A percentile compares a stretch with the other conserved stretches of the same genome.
Evolutionary conservation across 805 yeast genomes (phyloP).

Genomic region (Candida sphagnicola): DNA sequence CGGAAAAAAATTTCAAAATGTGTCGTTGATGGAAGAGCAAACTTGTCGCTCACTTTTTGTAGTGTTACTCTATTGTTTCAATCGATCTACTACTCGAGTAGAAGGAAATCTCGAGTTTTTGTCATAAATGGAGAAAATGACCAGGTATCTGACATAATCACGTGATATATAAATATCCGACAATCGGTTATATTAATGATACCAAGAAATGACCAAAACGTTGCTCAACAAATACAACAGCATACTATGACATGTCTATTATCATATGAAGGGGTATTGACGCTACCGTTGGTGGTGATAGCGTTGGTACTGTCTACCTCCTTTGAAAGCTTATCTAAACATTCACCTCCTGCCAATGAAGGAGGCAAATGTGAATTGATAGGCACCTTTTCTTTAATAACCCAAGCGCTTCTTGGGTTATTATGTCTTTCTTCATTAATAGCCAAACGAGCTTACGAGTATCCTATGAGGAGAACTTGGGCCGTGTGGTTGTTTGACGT

Average conservation of each 20-base stretch:
- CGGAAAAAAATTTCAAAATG: no score
- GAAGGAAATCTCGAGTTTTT: no score
- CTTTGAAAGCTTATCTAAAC: conserved; percentile 2
- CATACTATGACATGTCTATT: conserved; percentile 2
- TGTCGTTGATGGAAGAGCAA: no score
- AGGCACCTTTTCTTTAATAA: conserved; percentile 81
- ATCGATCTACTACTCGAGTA: no score
- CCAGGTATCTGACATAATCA: no score
- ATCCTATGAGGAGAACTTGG: conserved; percentile 80
- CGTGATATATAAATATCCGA: no score
- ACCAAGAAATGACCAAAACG: no score
- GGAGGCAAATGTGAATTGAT: conserved; percentile 44
- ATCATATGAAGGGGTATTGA: conserved; percentile 1
- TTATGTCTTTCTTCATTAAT: conserved; percentile 72
- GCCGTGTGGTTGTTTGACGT: conserved; percentile 88
- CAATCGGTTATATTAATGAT: no score
- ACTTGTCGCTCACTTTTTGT: no score
- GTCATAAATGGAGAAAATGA: no score
- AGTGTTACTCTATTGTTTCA: no score
- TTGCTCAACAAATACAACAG: no score
- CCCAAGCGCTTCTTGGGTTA: conserved; percentile 75
- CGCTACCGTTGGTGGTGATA: conserved; percentile 4
- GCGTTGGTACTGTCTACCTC: conserved; percentile 2
- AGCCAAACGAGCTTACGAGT: conserved; percentile 72
- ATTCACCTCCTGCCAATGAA: conserved; percentile 8